Conservation (phyloP, 2,329 filamentous ascomycete species). For the Coniochaeta sp. region DNA sequence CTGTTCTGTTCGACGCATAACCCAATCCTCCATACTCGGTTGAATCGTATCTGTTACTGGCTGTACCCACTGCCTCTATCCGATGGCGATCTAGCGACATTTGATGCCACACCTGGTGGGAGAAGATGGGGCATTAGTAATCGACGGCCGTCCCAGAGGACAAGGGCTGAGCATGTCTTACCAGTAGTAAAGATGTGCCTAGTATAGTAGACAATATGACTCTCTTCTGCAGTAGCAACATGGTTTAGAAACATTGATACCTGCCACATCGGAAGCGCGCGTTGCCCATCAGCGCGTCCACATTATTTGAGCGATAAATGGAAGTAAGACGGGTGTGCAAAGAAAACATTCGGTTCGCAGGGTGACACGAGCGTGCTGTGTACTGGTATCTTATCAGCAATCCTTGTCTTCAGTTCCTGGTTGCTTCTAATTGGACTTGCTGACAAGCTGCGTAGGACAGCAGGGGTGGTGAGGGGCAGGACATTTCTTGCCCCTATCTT, state of each 20-base stretch:
- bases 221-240: not conserved
- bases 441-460: not conserved
- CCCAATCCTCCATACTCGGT: not conserved
- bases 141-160: not conserved
- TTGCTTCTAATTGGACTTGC: not conserved
- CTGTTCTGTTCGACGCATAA: slow-evolving; percentile 6
- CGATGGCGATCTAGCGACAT: not conserved
- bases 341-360: not conserved
- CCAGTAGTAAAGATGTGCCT: not conserved
- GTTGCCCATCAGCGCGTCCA: not conserved
- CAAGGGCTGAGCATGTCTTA: too few species aligned
- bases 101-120: not conserved
- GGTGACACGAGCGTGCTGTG: not conserved
- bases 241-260: not conserved
- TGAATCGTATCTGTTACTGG: not conserved
- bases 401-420: not conserved
- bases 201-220: not conserved
- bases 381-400: not conserved
- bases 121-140: not conserved
- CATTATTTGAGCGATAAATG: not conserved
- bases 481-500: too few species aligned
- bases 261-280: not conserved
- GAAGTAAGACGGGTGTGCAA: too few species aligned
- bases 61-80: not conserved
- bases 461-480: not conserved